A percentile compares a stretch with the other conserved stretches of the same genome.
Conservation (phyloP, 1,284 basidiomycete species). For the Heterobasidion annosum region DNA sequence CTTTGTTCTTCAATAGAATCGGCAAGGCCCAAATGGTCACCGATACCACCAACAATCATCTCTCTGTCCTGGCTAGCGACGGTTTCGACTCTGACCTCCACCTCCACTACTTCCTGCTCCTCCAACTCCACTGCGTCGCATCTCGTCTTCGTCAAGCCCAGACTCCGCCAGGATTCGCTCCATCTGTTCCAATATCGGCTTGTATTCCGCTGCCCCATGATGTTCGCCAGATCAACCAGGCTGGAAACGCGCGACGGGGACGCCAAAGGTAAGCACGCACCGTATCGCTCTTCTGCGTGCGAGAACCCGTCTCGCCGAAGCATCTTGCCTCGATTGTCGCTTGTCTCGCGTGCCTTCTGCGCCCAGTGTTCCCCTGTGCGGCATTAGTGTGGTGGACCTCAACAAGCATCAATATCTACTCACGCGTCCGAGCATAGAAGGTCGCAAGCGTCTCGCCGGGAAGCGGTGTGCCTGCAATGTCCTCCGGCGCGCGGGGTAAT, state of each 20-base stretch:
- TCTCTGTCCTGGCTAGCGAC: constrained; percentile 14
- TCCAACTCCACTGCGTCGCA: constrained; percentile 42
- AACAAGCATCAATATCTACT: constrained; percentile 13
- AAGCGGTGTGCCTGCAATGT: constrained; percentile 73
- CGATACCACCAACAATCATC: not conserved
- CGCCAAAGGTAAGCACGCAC: constrained; percentile 24
- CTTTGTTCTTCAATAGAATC: too few relatives aligned
- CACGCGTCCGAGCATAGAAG: constrained; percentile 80
- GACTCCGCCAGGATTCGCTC: constrained; percentile 82
- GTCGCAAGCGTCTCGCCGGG: constrained; percentile 83
- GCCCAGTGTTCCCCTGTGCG: constrained; percentile 73
- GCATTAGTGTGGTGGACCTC: not conserved
- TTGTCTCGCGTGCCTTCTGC: constrained; percentile 54
- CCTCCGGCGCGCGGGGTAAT: constrained; percentile 55
- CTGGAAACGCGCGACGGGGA: too few relatives aligned
- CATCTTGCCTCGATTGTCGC: constrained; percentile 71
- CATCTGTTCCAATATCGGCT: constrained; percentile 74
- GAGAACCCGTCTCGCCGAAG: constrained; percentile 73
- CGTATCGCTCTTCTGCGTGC: constrained; percentile 61
- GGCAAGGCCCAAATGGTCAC: too few relatives aligned
- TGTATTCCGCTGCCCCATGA: constrained; percentile 46
- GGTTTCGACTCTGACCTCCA: constrained; percentile 28
- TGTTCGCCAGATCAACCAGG: too few relatives aligned
- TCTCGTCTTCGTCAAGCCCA: constrained; percentile 81
- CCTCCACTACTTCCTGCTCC: constrained; percentile 18